These are phyloP conservation scores for Gremmenia infestans DNA, from an alignment of 2,329 filamentous ascomycete genomes.

Conservation along the genomic window DNA sequence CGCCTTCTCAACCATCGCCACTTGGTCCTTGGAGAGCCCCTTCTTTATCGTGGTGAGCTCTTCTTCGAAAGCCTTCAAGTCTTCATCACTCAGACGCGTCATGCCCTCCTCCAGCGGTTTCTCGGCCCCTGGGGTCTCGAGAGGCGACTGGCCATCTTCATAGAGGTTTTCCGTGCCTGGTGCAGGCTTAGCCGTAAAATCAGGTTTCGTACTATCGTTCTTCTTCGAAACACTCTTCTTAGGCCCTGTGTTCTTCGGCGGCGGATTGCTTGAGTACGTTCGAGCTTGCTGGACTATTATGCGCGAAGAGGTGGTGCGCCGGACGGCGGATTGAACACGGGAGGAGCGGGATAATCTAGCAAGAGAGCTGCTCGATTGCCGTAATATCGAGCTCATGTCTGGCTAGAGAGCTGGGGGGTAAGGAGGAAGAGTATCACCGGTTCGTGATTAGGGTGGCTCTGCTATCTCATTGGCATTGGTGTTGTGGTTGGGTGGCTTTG, in stretches of 20 bases:
- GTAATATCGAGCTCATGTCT: constrained; percentile 62
- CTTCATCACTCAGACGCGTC: constrained; percentile 44
- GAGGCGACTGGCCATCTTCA: constrained; percentile 34
- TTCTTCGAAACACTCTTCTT: constrained; percentile 12
- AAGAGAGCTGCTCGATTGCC: constrained; percentile 62
- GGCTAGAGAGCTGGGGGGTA: constrained; percentile 20
- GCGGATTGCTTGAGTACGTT: constrained; percentile 16
- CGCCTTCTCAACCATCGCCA: constrained; percentile 52
- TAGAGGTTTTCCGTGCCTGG: constrained; percentile 43
- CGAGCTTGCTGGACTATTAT: constrained; percentile 24
- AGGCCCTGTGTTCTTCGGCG: constrained; percentile 10
- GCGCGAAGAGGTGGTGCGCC: constrained; percentile 38
- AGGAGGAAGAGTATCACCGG: constrained; percentile 14
- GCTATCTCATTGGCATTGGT: constrained; percentile 18
- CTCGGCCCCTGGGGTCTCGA: constrained; percentile 31
- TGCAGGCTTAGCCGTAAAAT: constrained; percentile 26
- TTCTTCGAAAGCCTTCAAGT: constrained; percentile 53
- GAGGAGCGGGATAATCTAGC: constrained; percentile 56
- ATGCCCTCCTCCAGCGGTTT: constrained; percentile 25
- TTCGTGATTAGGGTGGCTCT: constrained; percentile 16
- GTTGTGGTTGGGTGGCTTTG: not conserved
- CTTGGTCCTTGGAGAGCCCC: constrained; percentile 57
- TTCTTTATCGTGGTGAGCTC: constrained; percentile 52
- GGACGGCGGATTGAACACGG: constrained; percentile 48
- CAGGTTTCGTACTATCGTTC: constrained; percentile 17